Evolutionary conservation across 495 filamentous ascomycete genomes (phyloP).

Genomic region (Trichoderma asperelloides): DNA sequence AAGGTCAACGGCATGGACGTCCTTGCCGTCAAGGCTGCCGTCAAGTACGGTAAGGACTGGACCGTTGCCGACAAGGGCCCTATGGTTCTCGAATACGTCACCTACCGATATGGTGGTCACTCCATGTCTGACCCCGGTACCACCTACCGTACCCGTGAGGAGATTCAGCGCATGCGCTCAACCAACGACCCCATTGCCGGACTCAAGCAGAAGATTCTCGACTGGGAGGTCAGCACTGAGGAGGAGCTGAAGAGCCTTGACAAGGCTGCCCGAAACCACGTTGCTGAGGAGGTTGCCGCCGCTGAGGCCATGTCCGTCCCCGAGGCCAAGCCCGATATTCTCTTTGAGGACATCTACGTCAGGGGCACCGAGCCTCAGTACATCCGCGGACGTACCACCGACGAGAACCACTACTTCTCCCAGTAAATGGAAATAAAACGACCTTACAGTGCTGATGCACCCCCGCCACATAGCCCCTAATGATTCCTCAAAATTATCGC

Average conservation of each 20-base stretch:
- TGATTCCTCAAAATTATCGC: slow-evolving; percentile 4
- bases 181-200: slow-evolving; percentile 98
- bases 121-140: slow-evolving; percentile 99
- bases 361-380: slow-evolving; percentile 81
- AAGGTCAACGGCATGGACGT: slow-evolving; percentile 99
- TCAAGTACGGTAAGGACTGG: slow-evolving; percentile 84
- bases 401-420: slow-evolving; percentile 84
- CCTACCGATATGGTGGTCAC: slow-evolving; percentile 98
- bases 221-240: slow-evolving; percentile 86
- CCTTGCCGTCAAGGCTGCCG: slow-evolving; percentile 92
- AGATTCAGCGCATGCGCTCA: slow-evolving; percentile 97
- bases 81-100: slow-evolving; percentile 95
- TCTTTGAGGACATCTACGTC: slow-evolving; percentile 98
- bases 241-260: slow-evolving; percentile 96
- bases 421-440: slow-evolving; percentile 12
- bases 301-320: slow-evolving; percentile 81
- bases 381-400: slow-evolving; percentile 78
- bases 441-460: background rate
- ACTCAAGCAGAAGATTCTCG: slow-evolving; percentile 93
- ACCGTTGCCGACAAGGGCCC: slow-evolving; percentile 74
- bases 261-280: slow-evolving; percentile 74
- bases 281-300: slow-evolving; percentile 83
- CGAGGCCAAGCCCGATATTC: slow-evolving; percentile 63
- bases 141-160: slow-evolving; percentile 97
- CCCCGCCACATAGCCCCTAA: background rate